phyloP scores from a whole-genome alignment of 805 yeast genomes.

The Peterozyma toletana region DNA sequence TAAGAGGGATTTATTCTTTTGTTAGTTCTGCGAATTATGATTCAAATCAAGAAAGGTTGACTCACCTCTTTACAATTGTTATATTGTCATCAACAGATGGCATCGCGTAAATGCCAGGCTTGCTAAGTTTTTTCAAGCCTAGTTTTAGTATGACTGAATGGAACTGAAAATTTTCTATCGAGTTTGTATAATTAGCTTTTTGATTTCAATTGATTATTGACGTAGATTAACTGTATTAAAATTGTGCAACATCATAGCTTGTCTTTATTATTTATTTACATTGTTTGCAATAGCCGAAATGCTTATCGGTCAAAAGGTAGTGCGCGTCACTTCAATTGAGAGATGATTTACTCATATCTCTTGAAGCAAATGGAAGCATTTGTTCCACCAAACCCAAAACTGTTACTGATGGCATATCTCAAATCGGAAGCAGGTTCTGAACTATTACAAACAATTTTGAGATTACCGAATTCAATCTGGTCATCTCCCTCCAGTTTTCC shows the following conservation, averaged over 20 bases:
- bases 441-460: slow-evolving; percentile 45
- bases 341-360: slow-evolving; percentile 10
- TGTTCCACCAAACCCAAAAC: slow-evolving; percentile 98
- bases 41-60: background rate
- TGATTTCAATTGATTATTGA: too few species aligned
- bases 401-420: slow-evolving; percentile 67
- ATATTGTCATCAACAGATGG: background rate
- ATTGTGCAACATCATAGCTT: too few species aligned
- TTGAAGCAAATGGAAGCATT: slow-evolving; percentile 67
- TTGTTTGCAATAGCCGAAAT: too few species aligned
- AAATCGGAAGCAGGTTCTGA: slow-evolving; percentile 36
- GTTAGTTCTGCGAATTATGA: background rate
- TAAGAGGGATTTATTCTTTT: background rate
- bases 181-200: too few species aligned
- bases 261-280: too few species aligned
- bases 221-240: too few species aligned
- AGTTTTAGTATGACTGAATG: too few species aligned
- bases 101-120: background rate
- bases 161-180: too few species aligned
- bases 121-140: too few species aligned
- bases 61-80: slow-evolving; percentile 1
- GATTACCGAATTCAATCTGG: slow-evolving; percentile 23
- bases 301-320: too few species aligned
- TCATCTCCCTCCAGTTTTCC: slow-evolving; percentile 44
- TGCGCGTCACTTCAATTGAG: too few species aligned